These are phyloP conservation scores for Fusarium robinianum DNA, from an alignment of 2,329 filamentous ascomycete species.

Conservation along the genomic window DNA sequence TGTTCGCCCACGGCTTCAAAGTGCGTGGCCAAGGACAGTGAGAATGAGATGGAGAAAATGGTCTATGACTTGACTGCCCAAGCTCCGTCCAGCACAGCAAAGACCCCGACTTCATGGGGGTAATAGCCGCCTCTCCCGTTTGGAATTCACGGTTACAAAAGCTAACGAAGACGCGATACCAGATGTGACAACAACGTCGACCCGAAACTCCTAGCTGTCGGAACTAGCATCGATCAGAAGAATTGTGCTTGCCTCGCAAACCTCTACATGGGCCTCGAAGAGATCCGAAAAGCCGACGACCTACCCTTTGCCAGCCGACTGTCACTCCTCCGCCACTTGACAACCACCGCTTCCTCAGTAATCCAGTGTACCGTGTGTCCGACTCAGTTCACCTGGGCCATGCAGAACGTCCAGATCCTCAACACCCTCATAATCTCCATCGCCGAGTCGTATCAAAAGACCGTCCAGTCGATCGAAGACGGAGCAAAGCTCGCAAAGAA, in stretches of 20 bases:
- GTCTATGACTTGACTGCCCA: conserved; percentile 21
- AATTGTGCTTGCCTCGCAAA: conserved; percentile 33
- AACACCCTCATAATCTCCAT: conserved; percentile 33
- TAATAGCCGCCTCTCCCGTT: conserved; percentile 5
- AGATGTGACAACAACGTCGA: conserved; percentile 29
- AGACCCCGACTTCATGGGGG: conserved; percentile 20
- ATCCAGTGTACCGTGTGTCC: conserved; percentile 32
- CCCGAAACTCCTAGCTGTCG: conserved; percentile 8
- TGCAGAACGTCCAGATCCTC: conserved; percentile 35
- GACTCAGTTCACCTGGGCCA: conserved; percentile 34
- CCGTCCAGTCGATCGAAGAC: conserved; percentile 26
- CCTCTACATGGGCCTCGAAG: conserved; percentile 32
- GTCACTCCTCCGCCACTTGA: conserved; percentile 24
- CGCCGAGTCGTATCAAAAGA: conserved; percentile 33
- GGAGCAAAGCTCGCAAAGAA: conserved; percentile 25
- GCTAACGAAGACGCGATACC: conserved; percentile 8
- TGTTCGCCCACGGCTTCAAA: conserved; percentile 14
- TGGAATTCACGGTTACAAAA: background rate
- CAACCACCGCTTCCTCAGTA: conserved; percentile 14
- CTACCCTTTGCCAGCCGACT: conserved; percentile 25
- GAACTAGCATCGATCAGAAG: conserved; percentile 17
- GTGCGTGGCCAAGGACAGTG: conserved; percentile 12
- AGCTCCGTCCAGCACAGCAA: conserved; percentile 8
- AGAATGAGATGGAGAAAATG: conserved; percentile 10
- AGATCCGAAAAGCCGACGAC: conserved; percentile 28